Evolutionary conservation across 768 basidiomycete genomes (phyloP).

Genomic region (Phaffia tasmanica): DNA sequence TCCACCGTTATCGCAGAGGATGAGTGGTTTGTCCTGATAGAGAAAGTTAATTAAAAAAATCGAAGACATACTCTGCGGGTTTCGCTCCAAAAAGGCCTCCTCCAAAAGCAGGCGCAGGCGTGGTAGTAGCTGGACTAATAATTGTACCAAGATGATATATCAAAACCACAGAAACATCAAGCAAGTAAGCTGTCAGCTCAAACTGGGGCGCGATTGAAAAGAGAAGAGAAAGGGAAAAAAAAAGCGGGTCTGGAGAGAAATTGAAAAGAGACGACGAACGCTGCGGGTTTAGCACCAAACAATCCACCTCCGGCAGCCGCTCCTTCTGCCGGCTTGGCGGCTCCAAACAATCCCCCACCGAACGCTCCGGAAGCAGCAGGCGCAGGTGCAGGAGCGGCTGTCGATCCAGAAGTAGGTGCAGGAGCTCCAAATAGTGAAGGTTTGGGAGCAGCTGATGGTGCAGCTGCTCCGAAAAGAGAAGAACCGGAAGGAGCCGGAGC

Average conservation of each 20-base stretch:
- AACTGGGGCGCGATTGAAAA: too few relatives aligned
- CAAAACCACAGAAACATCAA: slow-evolving; percentile 11
- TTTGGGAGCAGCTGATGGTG: neutral
- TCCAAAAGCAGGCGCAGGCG: neutral
- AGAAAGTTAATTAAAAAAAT: neutral
- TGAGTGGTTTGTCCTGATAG: too few relatives aligned
- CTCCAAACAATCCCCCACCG: slow-evolving; percentile 11
- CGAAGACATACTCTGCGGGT: neutral
- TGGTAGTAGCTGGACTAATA: neutral
- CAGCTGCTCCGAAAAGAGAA: neutral
- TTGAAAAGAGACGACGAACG: neutral
- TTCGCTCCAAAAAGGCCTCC: slow-evolving; percentile 9
- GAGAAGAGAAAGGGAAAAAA: neutral
- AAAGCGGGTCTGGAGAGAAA: neutral
- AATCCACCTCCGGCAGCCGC: neutral
- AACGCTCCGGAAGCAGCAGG: slow-evolving; percentile 11
- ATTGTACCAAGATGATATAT: too few relatives aligned
- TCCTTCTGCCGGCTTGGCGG: slow-evolving; percentile 19
- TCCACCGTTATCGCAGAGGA: neutral
- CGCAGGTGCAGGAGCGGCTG: slow-evolving; percentile 1
- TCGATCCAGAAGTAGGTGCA: slow-evolving; percentile 3
- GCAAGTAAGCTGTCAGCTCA: neutral
- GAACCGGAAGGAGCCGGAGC: neutral
- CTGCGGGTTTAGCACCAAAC: slow-evolving; percentile 13
- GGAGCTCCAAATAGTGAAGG: slow-evolving; percentile 22